These are phyloP conservation scores for Kockovaella imperatae DNA, from an alignment of 768 basidiomycete species.

Conservation along the genomic window DNA sequence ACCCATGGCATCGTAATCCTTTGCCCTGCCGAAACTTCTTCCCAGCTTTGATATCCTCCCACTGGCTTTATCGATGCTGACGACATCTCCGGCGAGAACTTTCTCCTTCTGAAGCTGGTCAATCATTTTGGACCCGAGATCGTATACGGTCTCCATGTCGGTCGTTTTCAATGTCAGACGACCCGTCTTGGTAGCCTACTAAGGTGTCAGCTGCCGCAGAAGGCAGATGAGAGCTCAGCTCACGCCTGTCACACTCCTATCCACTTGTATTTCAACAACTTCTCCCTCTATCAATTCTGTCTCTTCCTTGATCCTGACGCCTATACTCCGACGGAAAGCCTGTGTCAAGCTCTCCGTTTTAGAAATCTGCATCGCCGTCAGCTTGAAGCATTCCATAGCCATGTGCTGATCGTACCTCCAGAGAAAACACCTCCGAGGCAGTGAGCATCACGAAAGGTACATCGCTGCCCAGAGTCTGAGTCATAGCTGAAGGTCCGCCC, in stretches of 20 bases:
- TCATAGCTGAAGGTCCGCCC: constrained; percentile 72
- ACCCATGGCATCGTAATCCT: constrained; percentile 99
- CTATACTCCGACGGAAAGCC: constrained; percentile 90
- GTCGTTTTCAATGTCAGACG: constrained; percentile 96
- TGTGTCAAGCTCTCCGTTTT: constrained; percentile 98
- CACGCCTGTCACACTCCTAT: constrained; percentile 91
- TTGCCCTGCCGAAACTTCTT: constrained; percentile 88
- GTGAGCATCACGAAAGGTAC: constrained; percentile 98
- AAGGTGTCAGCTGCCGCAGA: not conserved
- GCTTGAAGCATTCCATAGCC: not conserved
- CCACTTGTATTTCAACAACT: constrained; percentile 97
- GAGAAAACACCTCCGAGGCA: constrained; percentile 93
- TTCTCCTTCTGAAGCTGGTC: constrained; percentile 96
- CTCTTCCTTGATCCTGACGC: constrained; percentile 95
- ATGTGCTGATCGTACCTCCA: constrained; percentile 48
- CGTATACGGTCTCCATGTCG: constrained; percentile 99
- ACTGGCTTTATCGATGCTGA: constrained; percentile 94
- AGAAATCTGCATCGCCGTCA: constrained; percentile 58
- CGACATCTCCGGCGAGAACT: constrained; percentile 82
- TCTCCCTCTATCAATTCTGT: constrained; percentile 96
- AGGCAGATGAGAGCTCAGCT: not conserved
- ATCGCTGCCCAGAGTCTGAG: constrained; percentile 84
- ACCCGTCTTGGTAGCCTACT: constrained; percentile 90
- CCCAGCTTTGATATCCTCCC: constrained; percentile 95
- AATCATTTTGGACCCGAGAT: constrained; percentile 98